phyloP scores from a whole-genome alignment of 1,284 basidiomycete species.

The Filobasidium uniguttulatum region DNA sequence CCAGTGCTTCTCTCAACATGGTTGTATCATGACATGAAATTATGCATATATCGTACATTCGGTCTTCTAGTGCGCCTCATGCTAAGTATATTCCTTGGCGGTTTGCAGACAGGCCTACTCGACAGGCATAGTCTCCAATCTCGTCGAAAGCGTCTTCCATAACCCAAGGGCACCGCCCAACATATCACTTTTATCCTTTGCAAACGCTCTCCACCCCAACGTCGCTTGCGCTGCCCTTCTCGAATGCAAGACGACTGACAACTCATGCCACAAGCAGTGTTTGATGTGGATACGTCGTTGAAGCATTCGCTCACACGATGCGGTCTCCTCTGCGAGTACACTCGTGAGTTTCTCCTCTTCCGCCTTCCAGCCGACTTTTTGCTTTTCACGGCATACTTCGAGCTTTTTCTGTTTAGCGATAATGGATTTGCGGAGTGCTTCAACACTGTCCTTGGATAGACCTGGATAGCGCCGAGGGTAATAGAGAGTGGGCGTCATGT shows the following conservation, averaged over 20 bases:
- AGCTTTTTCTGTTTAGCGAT: constrained; percentile 60
- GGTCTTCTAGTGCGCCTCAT: too few relatives aligned
- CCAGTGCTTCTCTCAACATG: too few relatives aligned
- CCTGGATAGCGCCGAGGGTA: constrained; percentile 7
- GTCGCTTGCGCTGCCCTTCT: constrained; percentile 70
- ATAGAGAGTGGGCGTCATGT: too few relatives aligned
- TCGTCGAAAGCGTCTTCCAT: constrained; percentile 58
- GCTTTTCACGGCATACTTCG: constrained; percentile 51
- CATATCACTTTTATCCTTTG: constrained; percentile 55
- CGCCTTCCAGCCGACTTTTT: constrained; percentile 66
- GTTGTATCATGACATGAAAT: too few relatives aligned
- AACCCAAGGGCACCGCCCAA: constrained; percentile 49
- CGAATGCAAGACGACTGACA: constrained; percentile 74
- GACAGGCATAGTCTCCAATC: constrained; percentile 64
- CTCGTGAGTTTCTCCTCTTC: constrained; percentile 57
- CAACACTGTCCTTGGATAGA: constrained; percentile 69
- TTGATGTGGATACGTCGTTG: constrained; percentile 67
- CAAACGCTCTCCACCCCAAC: constrained; percentile 54
- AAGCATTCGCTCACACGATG: constrained; percentile 49
- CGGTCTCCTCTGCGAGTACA: constrained; percentile 31
- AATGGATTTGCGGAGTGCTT: constrained; percentile 68
- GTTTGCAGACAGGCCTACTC: too few relatives aligned
- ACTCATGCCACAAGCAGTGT: constrained; percentile 82
- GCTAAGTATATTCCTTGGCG: too few relatives aligned
- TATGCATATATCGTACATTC: too few relatives aligned